A percentile compares a stretch with the other conserved stretches of the same genome.
Conservation (phyloP, 768 basidiomycete genomes). For the Boletus rufocinnamomeus region DNA sequence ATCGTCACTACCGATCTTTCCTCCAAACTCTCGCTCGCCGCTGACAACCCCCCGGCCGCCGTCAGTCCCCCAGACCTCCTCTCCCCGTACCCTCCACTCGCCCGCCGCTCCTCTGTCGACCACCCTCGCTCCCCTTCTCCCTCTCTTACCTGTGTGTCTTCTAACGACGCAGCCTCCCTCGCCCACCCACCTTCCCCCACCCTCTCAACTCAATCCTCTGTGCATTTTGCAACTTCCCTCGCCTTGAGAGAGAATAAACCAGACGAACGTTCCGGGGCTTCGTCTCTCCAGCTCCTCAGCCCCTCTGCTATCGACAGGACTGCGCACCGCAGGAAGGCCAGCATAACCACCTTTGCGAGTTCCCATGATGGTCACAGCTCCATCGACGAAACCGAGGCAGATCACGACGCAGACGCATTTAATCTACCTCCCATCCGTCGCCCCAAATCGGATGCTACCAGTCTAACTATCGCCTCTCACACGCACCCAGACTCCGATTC, state of each 20-base stretch:
- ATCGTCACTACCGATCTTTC: constrained; percentile 40
- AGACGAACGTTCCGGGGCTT: constrained; percentile 51
- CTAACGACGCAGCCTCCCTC: constrained; percentile 44
- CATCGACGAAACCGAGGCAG: constrained; percentile 52
- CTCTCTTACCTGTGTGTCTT: constrained; percentile 36
- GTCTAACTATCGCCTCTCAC: constrained; percentile 38
- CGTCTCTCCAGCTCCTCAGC: constrained; percentile 53
- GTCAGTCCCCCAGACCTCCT: constrained; percentile 20
- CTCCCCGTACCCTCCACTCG: constrained; percentile 19
- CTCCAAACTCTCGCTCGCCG: constrained; percentile 29
- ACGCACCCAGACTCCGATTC: constrained; percentile 43
- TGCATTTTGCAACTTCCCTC: constrained; percentile 57
- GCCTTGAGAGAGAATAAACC: constrained; percentile 71
- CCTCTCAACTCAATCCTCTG: constrained; percentile 63
- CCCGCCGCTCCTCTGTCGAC: constrained; percentile 34
- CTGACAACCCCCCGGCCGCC: not conserved
- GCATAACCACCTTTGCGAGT: constrained; percentile 56
- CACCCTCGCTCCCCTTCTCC: constrained; percentile 32
- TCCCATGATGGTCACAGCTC: constrained; percentile 39
- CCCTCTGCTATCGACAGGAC: constrained; percentile 37
- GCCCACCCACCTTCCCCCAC: constrained; percentile 73
- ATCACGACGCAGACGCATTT: constrained; percentile 36
- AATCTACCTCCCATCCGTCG: constrained; percentile 36
- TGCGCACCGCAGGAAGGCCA: constrained; percentile 55
- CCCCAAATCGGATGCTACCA: constrained; percentile 37